Percentiles rank a stretch among this genome's conserved stretches.
These are phyloP conservation scores for Metschnikowia reukaufii DNA, from an alignment of 805 yeast genomes.

Conservation along the genomic window DNA sequence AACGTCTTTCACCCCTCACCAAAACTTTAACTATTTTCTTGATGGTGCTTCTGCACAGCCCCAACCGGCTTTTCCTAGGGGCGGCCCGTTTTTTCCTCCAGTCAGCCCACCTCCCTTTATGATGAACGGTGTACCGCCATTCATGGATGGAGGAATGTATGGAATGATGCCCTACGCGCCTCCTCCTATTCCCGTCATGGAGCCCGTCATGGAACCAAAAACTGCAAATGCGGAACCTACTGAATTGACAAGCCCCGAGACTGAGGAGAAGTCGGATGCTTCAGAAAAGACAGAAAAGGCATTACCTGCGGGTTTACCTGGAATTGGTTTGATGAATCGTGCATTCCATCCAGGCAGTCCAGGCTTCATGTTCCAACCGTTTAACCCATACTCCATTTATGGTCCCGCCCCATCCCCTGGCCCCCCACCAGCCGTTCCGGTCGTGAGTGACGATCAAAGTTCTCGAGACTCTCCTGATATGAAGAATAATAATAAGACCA, in stretches of 20 bases:
- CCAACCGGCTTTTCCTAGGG: constrained; percentile 24
- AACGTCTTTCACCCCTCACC: constrained; percentile 53
- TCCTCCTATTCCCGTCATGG: constrained; percentile 13
- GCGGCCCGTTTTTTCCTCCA: constrained; percentile 33
- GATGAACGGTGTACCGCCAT: constrained; percentile 36
- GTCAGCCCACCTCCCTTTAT: constrained; percentile 41
- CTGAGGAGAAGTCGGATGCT: neutral
- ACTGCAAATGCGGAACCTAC: constrained; percentile 7
- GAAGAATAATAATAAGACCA: neutral
- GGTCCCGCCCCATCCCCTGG: constrained; percentile 23
- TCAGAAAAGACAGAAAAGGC: constrained; percentile 13
- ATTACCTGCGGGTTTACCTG: constrained; percentile 19
- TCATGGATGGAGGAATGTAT: constrained; percentile 38
- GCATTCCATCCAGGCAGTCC: constrained; percentile 26
- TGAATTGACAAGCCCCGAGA: constrained; percentile 8
- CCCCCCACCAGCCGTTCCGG: constrained; percentile 10
- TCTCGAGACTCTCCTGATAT: constrained; percentile 3
- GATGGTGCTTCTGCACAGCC: constrained; percentile 21
- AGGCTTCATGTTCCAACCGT: constrained; percentile 50
- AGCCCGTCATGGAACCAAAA: constrained; percentile 10
- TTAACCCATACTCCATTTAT: constrained; percentile 46
- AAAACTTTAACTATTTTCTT: constrained; percentile 28
- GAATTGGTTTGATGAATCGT: constrained; percentile 41
- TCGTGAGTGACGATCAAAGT: constrained; percentile 13
- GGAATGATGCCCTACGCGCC: constrained; percentile 29